Evolutionary conservation across 1,284 basidiomycete species (phyloP).

Genomic region (Marasmius sp.): DNA sequence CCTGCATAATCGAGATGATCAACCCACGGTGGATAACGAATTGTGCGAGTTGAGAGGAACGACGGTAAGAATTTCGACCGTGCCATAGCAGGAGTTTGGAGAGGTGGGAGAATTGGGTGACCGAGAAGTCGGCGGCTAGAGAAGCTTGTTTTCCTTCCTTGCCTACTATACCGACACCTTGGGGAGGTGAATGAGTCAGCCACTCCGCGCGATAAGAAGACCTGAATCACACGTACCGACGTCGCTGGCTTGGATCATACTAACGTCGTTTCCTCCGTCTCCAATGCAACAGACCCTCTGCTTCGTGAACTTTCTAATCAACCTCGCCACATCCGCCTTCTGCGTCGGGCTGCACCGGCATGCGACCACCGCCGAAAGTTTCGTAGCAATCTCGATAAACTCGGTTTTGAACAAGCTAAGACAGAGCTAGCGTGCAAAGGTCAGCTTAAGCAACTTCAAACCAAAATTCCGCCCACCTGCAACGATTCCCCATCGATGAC

Average conservation of each 20-base stretch:
- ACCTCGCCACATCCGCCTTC: constrained; percentile 94
- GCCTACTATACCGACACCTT: constrained; percentile 96
- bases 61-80: constrained; percentile 96
- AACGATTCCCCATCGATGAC: constrained; percentile 99
- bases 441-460: constrained; percentile 36
- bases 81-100: constrained; percentile 97
- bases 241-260: constrained; percentile 95
- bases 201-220: not conserved
- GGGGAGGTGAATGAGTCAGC: constrained; percentile 2
- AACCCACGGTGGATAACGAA: constrained; percentile 98
- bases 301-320: constrained; percentile 88
- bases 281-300: constrained; percentile 98
- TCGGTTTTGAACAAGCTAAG: constrained; percentile 88
- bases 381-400: constrained; percentile 95
- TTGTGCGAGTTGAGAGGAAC: constrained; percentile 95
- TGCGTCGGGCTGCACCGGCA: constrained; percentile 99
- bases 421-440: constrained; percentile 61
- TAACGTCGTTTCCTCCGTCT: constrained; percentile 93
- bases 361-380: constrained; percentile 94
- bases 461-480: constrained; percentile 37
- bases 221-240: constrained; percentile 63
- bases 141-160: constrained; percentile 99
- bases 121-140: constrained; percentile 95
- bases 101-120: constrained; percentile 93
- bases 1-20: constrained; percentile 97